Percentiles rank a stretch among this genome's conserved stretches.
Evolutionary conservation across 139 green algal species (phyloP).

Genomic region (Bryopsis sp.): DNA sequence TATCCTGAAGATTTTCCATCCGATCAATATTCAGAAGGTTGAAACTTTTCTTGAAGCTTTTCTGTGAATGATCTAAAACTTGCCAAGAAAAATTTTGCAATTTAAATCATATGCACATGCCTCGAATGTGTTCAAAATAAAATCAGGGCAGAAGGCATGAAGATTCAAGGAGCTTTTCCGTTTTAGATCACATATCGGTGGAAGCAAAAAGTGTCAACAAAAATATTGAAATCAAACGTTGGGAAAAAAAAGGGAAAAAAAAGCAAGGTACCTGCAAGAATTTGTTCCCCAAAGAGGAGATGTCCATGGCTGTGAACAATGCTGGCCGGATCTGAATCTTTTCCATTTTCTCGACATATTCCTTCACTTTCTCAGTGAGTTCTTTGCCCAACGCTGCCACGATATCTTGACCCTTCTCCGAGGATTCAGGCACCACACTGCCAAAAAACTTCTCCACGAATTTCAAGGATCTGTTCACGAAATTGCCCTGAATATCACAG

Average conservation of each 20-base stretch:
- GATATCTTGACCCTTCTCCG: conserved; percentile 24
- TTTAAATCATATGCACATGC: no score
- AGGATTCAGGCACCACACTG: conserved; percentile 36
- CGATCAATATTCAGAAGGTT: neutral
- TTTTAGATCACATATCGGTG: no score
- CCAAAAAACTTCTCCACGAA: conserved; percentile 65
- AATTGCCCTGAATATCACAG: conserved; percentile 45
- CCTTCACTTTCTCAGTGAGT: conserved; percentile 37
- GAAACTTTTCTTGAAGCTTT: neutral
- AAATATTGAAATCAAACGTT: no score
- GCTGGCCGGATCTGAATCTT: conserved; percentile 58
- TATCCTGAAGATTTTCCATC: neutral
- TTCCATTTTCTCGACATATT: conserved; percentile 73
- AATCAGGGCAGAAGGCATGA: no score
- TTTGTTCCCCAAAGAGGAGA: conserved; percentile 70
- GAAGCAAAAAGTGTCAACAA: no score
- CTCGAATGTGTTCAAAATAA: no score
- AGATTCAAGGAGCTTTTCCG: no score
- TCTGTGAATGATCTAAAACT: neutral
- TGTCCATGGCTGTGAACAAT: conserved; percentile 54
- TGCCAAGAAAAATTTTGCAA: no score
- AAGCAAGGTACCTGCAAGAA: conserved; percentile 59
- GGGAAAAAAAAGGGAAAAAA: no score
- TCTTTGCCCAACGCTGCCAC: neutral
- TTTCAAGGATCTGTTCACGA: conserved; percentile 57